Base-by-base conservation (phyloP, 2,329 filamentous ascomycete species). In the Lasiodiplodia hormozganensis region DNA sequence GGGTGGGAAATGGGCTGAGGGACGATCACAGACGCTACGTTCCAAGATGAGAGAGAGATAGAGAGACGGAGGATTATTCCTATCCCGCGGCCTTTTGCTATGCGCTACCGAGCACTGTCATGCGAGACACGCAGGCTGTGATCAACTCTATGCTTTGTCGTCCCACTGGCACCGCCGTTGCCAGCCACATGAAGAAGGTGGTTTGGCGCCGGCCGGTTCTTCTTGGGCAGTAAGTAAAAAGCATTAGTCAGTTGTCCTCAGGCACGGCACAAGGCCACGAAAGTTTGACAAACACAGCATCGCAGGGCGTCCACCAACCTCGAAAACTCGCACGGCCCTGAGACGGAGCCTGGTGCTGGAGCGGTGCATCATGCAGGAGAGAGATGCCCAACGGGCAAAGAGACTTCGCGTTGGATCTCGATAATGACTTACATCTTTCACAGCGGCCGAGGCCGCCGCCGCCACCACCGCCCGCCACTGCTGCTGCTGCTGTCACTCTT, bases 341-440 rank as follows among this genome's bases (percentile, higher is more conserved):
- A 21, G 21, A 12, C 21, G 56, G 12, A 23, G 54, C 38, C n/a
- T 43, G 12, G 14, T 43, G 56, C 38, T 43, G 34, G 36, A 23
- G 36, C 57, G 38, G 28, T 60, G 10, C 23, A 47, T 47, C 38
- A 60, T 60, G 57, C 57, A 47, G 57, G 57, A 60, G 38, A 31
- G 31, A 34, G 31, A 34, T 34, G 31, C 18, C n/a, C 8, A 18
- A 16, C 23, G 57, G 57, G 38, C 38, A 23, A 28, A 25, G 57
- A 34, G 31, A 34, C 57, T 10, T 47, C n/a, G 36, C n/a, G n/a
- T 28, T 23, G 36, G 36, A 60, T 47, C 57, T 60, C 57, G 38
- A 60, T 47, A 60, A 47, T 60, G 57, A 31, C 57, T 25, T 60
- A 60, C 38, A 60, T 10, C n/a, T 47, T 23, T 25, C 57, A 18